Conservation (phyloP, 2,329 filamentous ascomycete species). For the Talaromyces sp. region DNA sequence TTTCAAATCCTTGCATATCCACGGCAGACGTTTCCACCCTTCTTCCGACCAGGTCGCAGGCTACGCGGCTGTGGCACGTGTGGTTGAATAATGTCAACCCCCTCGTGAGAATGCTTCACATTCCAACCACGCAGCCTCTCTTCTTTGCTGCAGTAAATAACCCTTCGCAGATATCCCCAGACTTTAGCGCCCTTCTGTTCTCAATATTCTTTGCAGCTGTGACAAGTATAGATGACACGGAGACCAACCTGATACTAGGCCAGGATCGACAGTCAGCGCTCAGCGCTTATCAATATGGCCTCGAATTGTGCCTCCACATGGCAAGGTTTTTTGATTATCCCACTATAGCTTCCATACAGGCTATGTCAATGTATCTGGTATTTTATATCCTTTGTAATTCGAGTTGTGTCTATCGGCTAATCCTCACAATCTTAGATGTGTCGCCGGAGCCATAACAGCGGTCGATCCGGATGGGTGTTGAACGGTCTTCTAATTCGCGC, state of each 20-base stretch:
- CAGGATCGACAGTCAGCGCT: conserved; percentile 20
- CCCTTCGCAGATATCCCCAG: conserved; percentile 21
- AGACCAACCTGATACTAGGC: conserved; percentile 21
- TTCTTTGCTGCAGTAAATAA: conserved; percentile 30
- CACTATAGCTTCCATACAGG: conserved; percentile 31
- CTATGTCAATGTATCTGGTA: conserved; percentile 40
- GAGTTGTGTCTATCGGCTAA: not conserved
- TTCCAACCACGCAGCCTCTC: conserved; percentile 26
- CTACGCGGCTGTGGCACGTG: conserved; percentile 29
- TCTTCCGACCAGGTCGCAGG: conserved; percentile 25
- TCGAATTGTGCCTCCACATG: conserved; percentile 41
- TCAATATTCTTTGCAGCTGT: conserved; percentile 26
- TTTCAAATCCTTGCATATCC: conserved; percentile 22
- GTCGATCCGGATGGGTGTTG: conserved; percentile 44
- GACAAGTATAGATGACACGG: conserved; percentile 22
- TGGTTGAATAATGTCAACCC: conserved; percentile 30
- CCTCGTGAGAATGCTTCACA: conserved; percentile 29
- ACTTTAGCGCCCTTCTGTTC: conserved; percentile 27
- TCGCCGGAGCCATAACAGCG: conserved; percentile 24
- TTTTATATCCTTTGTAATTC: not conserved
- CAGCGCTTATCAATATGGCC: conserved; percentile 24
- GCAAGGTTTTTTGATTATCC: conserved; percentile 43
- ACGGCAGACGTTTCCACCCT: conserved; percentile 20
- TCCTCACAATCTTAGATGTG: conserved; percentile 19
- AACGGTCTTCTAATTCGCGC: conserved; percentile 52